phyloP scores from a whole-genome alignment of 1,284 basidiomycete species.

The Sutorius eximius region DNA sequence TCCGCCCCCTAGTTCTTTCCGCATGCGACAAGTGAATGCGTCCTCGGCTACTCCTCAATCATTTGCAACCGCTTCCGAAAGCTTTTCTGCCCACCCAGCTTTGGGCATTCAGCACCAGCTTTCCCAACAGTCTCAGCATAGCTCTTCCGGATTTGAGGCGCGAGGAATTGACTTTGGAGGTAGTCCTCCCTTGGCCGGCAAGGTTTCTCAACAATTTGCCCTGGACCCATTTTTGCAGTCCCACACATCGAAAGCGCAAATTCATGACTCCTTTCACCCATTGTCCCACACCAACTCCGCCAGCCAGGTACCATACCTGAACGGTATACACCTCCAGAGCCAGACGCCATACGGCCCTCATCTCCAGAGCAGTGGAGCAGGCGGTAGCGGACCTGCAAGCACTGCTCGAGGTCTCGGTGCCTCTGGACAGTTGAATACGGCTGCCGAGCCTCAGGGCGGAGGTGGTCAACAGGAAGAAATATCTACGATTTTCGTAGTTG shows the following conservation, averaged over 20 bases:
- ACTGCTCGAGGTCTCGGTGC: conserved; percentile 30
- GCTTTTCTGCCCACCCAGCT: conserved; percentile 24
- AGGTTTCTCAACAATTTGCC: conserved; percentile 34
- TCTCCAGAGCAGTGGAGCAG: conserved; percentile 45
- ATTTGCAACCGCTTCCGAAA: conserved; percentile 26
- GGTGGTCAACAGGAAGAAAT: conserved; percentile 76
- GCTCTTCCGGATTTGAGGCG: conserved; percentile 28
- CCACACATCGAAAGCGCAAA: conserved; percentile 32
- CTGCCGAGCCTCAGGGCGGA: conserved; percentile 24
- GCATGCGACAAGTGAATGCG: conserved; percentile 32
- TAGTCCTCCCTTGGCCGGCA: conserved; percentile 27
- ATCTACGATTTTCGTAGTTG: conserved; percentile 97
- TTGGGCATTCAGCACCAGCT: conserved; percentile 36
- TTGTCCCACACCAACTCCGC: conserved; percentile 29
- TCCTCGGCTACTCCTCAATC: conserved; percentile 25
- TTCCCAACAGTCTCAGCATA: conserved; percentile 40
- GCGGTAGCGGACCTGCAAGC: conserved; percentile 18
- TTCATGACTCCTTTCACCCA: conserved; percentile 37
- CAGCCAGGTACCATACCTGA: conserved; percentile 37
- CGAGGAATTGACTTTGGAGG: conserved; percentile 35
- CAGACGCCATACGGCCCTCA: conserved; percentile 75
- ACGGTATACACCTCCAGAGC: conserved; percentile 53
- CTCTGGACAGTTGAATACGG: conserved; percentile 25
- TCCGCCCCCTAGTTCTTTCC: conserved; percentile 33
- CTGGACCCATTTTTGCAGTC: conserved; percentile 36